phyloP scores from a whole-genome alignment of 345 rosid genomes.

The Ailanthus altissimus region DNA sequence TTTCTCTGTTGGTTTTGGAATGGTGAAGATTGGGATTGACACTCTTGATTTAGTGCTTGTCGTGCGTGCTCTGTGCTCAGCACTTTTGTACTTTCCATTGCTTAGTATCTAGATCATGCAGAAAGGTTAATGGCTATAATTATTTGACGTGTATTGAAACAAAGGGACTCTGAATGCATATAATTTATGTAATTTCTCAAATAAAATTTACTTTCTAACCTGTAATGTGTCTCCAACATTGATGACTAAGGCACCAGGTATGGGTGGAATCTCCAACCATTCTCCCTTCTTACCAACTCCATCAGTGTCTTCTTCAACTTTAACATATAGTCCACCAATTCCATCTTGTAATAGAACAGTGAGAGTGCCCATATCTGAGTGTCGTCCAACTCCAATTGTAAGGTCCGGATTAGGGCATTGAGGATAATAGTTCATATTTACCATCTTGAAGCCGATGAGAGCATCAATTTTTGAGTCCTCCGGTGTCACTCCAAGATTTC shows the following conservation, averaged over 20 bases:
- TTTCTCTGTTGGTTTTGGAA: slow-evolving; percentile 38
- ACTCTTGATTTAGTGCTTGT: slow-evolving; percentile 45
- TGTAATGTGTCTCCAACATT: slow-evolving; percentile 47
- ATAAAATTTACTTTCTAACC: slow-evolving; percentile 19
- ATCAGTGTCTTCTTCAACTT: slow-evolving; percentile 27
- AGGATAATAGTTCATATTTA: slow-evolving; percentile 66
- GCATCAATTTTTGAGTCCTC: slow-evolving; percentile 42
- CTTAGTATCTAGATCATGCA: slow-evolving; percentile 41
- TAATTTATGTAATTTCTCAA: background rate
- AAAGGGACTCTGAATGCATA: too few species aligned
- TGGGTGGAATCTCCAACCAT: slow-evolving; percentile 44
- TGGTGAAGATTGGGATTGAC: slow-evolving; percentile 51
- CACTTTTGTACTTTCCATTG: slow-evolving; percentile 57
- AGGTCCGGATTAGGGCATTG: slow-evolving; percentile 60
- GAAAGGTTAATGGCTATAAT: too few species aligned
- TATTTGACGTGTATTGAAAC: too few species aligned
- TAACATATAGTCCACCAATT: slow-evolving; percentile 63
- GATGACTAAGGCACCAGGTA: slow-evolving; percentile 41
- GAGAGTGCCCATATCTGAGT: slow-evolving; percentile 58
- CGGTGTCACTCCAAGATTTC: slow-evolving; percentile 40
- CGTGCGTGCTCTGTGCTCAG: slow-evolving; percentile 52
- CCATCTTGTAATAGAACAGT: slow-evolving; percentile 62
- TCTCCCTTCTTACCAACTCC: slow-evolving; percentile 24
- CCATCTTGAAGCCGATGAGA: slow-evolving; percentile 43
- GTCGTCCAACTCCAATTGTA: slow-evolving; percentile 59